Conservation (phyloP, 2,329 filamentous ascomycete genomes). For the Mycosphaerella sp. region DNA sequence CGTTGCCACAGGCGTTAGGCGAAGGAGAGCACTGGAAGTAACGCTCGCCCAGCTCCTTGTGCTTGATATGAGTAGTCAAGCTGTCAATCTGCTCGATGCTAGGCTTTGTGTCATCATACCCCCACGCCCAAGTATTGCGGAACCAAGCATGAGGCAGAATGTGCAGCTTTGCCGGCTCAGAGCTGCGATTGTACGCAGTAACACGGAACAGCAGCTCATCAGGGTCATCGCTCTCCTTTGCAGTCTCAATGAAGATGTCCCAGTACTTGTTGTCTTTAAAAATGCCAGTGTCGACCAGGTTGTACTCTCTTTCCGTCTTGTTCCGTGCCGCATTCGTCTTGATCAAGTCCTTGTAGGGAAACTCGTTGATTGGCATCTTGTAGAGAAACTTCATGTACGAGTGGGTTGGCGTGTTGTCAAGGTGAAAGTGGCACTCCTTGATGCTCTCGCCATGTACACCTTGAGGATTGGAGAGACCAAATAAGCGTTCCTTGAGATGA, state of each 20-base stretch:
- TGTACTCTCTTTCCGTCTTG: slow-evolving; percentile 79
- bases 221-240: slow-evolving; percentile 85
- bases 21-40: slow-evolving; percentile 84
- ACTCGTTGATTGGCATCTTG: slow-evolving; percentile 88
- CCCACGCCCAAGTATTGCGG: slow-evolving; percentile 96
- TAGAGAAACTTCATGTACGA: slow-evolving; percentile 99
- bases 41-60: slow-evolving; percentile 73
- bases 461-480: slow-evolving; percentile 91
- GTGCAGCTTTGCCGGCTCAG: slow-evolving; percentile 82
- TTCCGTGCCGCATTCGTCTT: slow-evolving; percentile 73
- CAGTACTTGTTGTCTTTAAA: slow-evolving; percentile 91
- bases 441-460: slow-evolving; percentile 96
- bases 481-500: slow-evolving; percentile 90
- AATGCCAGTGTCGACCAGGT: slow-evolving; percentile 79
- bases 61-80: slow-evolving; percentile 67
- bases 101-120: slow-evolving; percentile 77
- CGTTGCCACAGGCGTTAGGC: slow-evolving; percentile 70
- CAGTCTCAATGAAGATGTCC: slow-evolving; percentile 95
- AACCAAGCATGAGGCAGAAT: slow-evolving; percentile 96
- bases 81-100: slow-evolving; percentile 62
- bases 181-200: slow-evolving; percentile 91
- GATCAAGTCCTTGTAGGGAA: slow-evolving; percentile 84
- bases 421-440: slow-evolving; percentile 93
- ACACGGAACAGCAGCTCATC: slow-evolving; percentile 91
- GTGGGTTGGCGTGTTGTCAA: slow-evolving; percentile 89